These are phyloP conservation scores for Lunasporangiospora selenospora DNA, from an alignment of 192 early-diverging fungal species.

Conservation along the genomic window DNA sequence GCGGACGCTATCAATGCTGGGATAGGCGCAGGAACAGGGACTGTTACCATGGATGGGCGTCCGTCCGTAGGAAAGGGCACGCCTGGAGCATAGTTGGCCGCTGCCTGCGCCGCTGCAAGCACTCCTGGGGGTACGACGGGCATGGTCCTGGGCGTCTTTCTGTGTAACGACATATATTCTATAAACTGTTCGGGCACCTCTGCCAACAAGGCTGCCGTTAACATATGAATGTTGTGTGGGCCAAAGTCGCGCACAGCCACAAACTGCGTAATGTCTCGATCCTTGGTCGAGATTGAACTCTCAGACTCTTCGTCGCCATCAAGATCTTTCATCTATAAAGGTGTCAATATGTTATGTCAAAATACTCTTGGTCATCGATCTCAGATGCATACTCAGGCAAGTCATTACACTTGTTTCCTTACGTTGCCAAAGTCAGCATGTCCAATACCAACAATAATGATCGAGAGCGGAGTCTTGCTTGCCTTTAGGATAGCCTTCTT, in stretches of 20 bases:
- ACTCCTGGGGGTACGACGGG: too few relatives aligned
- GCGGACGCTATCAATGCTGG: too few relatives aligned
- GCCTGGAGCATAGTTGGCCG: too few relatives aligned
- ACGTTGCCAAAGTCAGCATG: constrained; percentile 54
- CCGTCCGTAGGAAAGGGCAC: too few relatives aligned
- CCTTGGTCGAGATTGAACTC: constrained; percentile 21
- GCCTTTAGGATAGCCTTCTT: constrained; percentile 53
- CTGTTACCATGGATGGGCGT: too few relatives aligned
- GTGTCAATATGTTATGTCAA: too few relatives aligned
- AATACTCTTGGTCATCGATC: too few relatives aligned
- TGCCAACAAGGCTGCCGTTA: constrained; percentile 53
- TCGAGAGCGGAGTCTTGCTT: constrained; percentile 50
- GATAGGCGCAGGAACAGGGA: too few relatives aligned
- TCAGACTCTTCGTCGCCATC: constrained; percentile 53
- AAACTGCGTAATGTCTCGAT: constrained; percentile 66
- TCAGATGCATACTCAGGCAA: too few relatives aligned
- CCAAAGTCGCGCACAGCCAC: constrained; percentile 53
- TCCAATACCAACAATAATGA: constrained; percentile 66
- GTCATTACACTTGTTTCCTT: too few relatives aligned
- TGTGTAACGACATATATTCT: constrained; percentile 48
- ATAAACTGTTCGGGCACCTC: constrained; percentile 65
- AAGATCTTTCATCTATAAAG: constrained; percentile 48
- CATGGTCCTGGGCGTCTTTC: constrained; percentile 41
- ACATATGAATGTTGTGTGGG: constrained; percentile 23
- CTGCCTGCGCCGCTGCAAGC: too few relatives aligned